Evolutionary conservation across 352 stramenopile genomes (phyloP), one percentile per base, ranked within the genome.

Genomic region (Hyaloperonospora arabidopsidis): DNA sequence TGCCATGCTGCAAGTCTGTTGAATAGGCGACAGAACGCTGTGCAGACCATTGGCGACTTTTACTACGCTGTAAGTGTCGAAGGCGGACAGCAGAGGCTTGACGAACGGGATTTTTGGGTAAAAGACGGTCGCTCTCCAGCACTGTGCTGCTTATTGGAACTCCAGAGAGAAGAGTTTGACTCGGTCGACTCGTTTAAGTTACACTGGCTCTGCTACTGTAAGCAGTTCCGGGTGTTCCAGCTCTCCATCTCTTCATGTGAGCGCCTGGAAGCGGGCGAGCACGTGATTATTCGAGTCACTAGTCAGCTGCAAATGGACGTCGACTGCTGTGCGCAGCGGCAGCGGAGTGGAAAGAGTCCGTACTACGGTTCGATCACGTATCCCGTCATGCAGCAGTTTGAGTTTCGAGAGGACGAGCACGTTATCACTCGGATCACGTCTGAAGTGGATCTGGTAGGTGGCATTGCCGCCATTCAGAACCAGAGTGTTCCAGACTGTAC

Each of bases 181-280:
- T 71, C 68, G 8, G 54, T 76, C 2, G 54, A 76, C n/a, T 68
- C 64, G 1, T 39, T 80, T 4, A 67, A 59, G 28, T 52, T 57
- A 13, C 68, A 77, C 35, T 84, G 70, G 70, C 45, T 70, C 15
- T 74, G 60, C 48, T 79, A 84, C 28, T 57, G 60, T n/a, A 44
- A 69, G 29, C 63, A 73, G 21, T 80, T 84, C 45, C 55, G 69
- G 8, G 34, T 65, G 19, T 84, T 80, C 49, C 48, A 74, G 21
- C 47, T 80, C 19, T 61, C 49, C 1, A 59, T 77, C 17, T 11
- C 18, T 2, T 79, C 65, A 5, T 71, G 63, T 23, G 63, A 71
- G 13, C 53, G 61, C 1, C 34, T 76, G 4, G 53, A 74, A 19
- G 45, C 61, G 0, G 65, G 60, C 15, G 63, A 68, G 18, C 56